These are phyloP conservation scores for Hirsutella rhossiliensis DNA, from an alignment of 2,329 filamentous ascomycete genomes.

Conservation along the genomic window DNA sequence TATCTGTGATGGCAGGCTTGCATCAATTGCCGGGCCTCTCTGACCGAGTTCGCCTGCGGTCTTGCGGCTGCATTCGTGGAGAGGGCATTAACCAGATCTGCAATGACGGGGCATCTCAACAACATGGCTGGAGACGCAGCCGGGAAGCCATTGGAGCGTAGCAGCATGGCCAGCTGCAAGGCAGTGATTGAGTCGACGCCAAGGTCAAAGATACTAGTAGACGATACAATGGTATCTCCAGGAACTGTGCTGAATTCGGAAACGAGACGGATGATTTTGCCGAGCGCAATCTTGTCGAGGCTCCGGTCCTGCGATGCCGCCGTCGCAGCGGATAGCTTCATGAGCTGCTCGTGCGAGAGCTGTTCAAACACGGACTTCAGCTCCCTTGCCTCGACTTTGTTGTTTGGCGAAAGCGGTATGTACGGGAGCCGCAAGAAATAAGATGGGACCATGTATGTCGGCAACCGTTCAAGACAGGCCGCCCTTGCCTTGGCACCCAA, in stretches of 20 bases:
- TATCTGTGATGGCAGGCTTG: conserved; percentile 53
- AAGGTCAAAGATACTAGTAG: conserved; percentile 68
- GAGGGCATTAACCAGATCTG: conserved; percentile 31
- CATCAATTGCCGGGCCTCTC: conserved; percentile 47
- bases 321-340: conserved; percentile 33
- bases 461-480: conserved; percentile 58
- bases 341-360: conserved; percentile 48
- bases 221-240: conserved; percentile 30
- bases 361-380: conserved; percentile 54
- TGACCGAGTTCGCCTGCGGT: conserved; percentile 11
- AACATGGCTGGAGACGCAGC: conserved; percentile 53
- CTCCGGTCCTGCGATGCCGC: conserved; percentile 11
- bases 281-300: conserved; percentile 25
- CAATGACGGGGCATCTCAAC: conserved; percentile 46
- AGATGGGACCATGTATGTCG: conserved; percentile 84
- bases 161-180: conserved; percentile 51
- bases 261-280: conserved; percentile 40
- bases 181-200: conserved; percentile 83
- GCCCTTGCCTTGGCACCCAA: conserved; percentile 37
- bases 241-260: conserved; percentile 36
- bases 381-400: conserved; percentile 70
- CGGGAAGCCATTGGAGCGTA: conserved; percentile 51
- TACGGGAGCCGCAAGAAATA: conserved; percentile 60
- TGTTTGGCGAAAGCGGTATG: conserved; percentile 77
- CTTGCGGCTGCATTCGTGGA: neutral